These are phyloP conservation scores for Cynara cardunculus DNA, from an alignment of 129 eudicot species.

Conservation along the genomic window DNA sequence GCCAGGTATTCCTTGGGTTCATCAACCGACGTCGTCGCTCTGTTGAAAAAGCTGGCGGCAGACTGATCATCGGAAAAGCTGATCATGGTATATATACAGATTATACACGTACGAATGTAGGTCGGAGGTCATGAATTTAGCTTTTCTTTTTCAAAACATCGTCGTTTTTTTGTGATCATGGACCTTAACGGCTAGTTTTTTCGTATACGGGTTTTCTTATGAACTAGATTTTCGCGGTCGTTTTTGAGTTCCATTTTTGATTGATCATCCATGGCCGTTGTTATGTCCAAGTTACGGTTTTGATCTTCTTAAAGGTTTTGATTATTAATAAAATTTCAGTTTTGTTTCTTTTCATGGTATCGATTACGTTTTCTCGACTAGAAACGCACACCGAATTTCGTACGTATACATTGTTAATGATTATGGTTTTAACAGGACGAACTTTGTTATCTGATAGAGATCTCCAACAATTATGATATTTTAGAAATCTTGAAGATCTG, in stretches of 20 bases:
- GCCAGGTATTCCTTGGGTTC: slow-evolving; percentile 76
- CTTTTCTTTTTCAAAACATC: neutral
- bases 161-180: neutral
- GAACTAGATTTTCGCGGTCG: slow-evolving; percentile 3
- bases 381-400: too few species aligned
- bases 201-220: neutral
- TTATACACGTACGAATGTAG: neutral
- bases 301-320: neutral
- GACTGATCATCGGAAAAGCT: slow-evolving; percentile 4
- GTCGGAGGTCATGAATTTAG: slow-evolving; percentile 7
- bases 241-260: slow-evolving; percentile 6
- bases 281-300: neutral
- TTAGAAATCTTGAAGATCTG: too few species aligned
- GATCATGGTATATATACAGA: slow-evolving; percentile 4
- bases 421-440: too few species aligned
- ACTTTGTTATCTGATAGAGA: too few species aligned
- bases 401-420: too few species aligned
- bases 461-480: too few species aligned
- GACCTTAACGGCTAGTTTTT: neutral
- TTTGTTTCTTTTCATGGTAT: neutral
- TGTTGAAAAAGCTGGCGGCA: slow-evolving; percentile 54
- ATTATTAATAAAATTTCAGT: neutral
- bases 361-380: neutral
- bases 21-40: slow-evolving; percentile 62
- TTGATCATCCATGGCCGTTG: neutral